phyloP scores from a whole-genome alignment of 169 alveolate genomes.

The Plasmodium vivax region DNA sequence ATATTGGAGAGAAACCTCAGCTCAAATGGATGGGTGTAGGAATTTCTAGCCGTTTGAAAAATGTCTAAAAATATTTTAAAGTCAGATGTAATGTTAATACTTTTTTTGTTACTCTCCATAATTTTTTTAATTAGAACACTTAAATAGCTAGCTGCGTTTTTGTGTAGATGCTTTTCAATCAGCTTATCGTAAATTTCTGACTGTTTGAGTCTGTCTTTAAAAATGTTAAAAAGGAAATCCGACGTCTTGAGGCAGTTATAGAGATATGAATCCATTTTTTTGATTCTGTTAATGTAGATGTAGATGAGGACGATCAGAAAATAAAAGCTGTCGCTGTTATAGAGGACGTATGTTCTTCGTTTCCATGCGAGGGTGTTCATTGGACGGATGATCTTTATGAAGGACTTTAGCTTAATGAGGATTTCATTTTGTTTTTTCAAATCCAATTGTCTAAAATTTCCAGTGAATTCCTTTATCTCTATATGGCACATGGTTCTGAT shows the following conservation, averaged over 20 bases:
- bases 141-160: slow-evolving; percentile 66
- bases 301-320: slow-evolving; percentile 41
- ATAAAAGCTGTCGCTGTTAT: slow-evolving; percentile 50
- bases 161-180: slow-evolving; percentile 53
- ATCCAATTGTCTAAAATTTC: slow-evolving; percentile 65
- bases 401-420: slow-evolving; percentile 19
- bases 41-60: slow-evolving; percentile 34
- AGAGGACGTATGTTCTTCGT: slow-evolving; percentile 51
- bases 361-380: slow-evolving; percentile 49
- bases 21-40: slow-evolving; percentile 55
- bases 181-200: slow-evolving; percentile 58
- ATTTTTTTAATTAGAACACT: slow-evolving; percentile 54
- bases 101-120: slow-evolving; percentile 64
- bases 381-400: slow-evolving; percentile 43
- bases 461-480: slow-evolving; percentile 55
- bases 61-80: slow-evolving; percentile 38
- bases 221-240: slow-evolving; percentile 35
- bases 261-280: slow-evolving; percentile 60
- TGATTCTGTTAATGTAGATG: slow-evolving; percentile 39
- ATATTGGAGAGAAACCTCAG: slow-evolving; percentile 17
- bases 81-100: background rate
- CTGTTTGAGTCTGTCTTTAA: slow-evolving; percentile 56
- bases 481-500: slow-evolving; percentile 68
- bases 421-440: slow-evolving; percentile 64
- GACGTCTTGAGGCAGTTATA: slow-evolving; percentile 61